A percentile compares a stretch with the other conserved stretches of the same genome.
These are phyloP conservation scores for Acmispon strigosus DNA, from an alignment of 306 rosid species.

Conservation along the genomic window DNA sequence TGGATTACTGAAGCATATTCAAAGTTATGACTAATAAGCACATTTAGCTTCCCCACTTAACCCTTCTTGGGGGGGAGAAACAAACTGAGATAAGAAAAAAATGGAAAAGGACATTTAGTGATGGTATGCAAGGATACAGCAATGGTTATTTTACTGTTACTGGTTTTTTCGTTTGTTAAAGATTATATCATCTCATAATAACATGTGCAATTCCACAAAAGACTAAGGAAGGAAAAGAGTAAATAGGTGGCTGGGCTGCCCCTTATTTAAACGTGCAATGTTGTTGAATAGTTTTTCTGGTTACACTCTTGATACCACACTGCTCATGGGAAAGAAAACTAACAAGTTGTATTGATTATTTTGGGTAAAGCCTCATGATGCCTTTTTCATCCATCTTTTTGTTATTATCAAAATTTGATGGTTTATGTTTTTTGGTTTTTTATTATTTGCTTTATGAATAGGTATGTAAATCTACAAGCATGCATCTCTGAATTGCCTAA, in stretches of 20 bases:
- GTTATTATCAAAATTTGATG: neutral
- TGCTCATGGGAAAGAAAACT: neutral
- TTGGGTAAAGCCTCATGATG: neutral
- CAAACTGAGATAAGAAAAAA: neutral
- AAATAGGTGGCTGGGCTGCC: neutral
- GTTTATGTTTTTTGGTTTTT: conserved; percentile 15
- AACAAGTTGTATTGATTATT: neutral
- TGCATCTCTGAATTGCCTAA: conserved; percentile 82
- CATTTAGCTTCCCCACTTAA: neutral
- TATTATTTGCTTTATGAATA: conserved; percentile 27
- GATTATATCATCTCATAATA: neutral
- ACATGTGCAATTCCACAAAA: neutral
- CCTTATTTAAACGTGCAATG: neutral
- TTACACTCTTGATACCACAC: neutral
- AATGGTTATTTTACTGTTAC: neutral
- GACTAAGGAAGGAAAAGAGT: neutral
- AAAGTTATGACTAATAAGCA: neutral
- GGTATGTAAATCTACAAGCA: conserved; percentile 80
- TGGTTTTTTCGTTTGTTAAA: neutral
- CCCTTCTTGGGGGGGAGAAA: neutral
- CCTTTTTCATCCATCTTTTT: conserved; percentile 11
- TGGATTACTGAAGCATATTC: neutral
- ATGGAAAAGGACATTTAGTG: conserved; percentile 7
- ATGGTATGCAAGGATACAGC: neutral
- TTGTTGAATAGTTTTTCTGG: neutral